These are phyloP conservation scores for Nannochloris sp. DNA, from an alignment of 139 green algal genomes.

Conservation along the genomic window DNA sequence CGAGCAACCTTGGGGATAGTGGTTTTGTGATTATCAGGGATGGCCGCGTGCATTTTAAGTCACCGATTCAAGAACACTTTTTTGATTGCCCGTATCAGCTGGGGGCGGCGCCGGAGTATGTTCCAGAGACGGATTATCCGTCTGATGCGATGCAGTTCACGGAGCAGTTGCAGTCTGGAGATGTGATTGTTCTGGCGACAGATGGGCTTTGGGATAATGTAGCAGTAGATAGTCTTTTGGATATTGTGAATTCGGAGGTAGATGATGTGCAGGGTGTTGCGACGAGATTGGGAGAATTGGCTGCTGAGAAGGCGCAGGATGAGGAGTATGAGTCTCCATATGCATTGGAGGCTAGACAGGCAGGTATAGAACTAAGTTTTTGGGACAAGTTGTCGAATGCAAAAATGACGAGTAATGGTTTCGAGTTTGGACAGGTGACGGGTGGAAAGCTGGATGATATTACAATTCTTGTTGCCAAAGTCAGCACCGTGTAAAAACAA, in stretches of 20 bases:
- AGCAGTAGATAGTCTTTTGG: conserved; percentile 66
- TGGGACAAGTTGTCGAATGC: conserved; percentile 66
- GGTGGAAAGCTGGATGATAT: conserved; percentile 80
- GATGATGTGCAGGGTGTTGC: conserved; percentile 31
- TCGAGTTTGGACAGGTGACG: conserved; percentile 49
- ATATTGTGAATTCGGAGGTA: conserved; percentile 25
- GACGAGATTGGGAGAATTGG: conserved; percentile 33
- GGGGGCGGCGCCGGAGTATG: conserved; percentile 29
- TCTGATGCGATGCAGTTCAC: conserved; percentile 31
- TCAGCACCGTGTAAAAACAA: conserved; percentile 31
- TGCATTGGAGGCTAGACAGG: conserved; percentile 47
- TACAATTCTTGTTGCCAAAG: conserved; percentile 62
- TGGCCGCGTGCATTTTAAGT: conserved; percentile 56
- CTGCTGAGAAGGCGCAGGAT: conserved; percentile 33
- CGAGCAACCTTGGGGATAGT: conserved; percentile 78
- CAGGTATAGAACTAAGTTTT: conserved; percentile 64
- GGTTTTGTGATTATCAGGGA: conserved; percentile 33
- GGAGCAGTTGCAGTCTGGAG: conserved; percentile 61
- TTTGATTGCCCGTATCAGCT: conserved; percentile 97
- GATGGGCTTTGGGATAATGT: conserved; percentile 98
- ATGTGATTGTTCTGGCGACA: conserved; percentile 82
- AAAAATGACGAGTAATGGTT: conserved; percentile 36
- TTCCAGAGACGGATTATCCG: conserved; percentile 30
- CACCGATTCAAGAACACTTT: conserved; percentile 80
- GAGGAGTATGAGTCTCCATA: conserved; percentile 67